A percentile compares a stretch with the other conserved stretches of the same genome.
These are phyloP conservation scores for Millerozyma acaciae DNA, from an alignment of 805 yeast genomes.

Conservation along the genomic window DNA sequence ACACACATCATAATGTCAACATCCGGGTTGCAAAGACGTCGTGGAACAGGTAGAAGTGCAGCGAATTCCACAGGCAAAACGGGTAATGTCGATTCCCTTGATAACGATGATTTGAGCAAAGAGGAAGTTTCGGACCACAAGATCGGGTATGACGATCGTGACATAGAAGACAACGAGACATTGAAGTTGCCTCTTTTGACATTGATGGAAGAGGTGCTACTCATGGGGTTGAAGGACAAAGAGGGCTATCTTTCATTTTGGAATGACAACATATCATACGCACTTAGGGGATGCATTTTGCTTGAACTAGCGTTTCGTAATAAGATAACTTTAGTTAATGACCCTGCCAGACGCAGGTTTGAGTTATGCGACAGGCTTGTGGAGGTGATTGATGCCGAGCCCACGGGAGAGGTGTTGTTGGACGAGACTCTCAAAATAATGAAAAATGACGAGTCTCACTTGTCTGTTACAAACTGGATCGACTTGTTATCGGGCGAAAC, in stretches of 20 bases:
- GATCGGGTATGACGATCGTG: conserved; percentile 80
- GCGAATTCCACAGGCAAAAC: conserved; percentile 15
- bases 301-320: conserved; percentile 91
- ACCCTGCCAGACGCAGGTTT: conserved; percentile 85
- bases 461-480: conserved; percentile 86
- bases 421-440: conserved; percentile 92
- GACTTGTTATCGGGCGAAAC: conserved; percentile 93
- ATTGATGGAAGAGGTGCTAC: conserved; percentile 91
- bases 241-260: conserved; percentile 96
- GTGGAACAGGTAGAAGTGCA: conserved; percentile 46
- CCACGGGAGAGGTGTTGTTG: conserved; percentile 91
- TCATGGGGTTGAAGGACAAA: conserved; percentile 90
- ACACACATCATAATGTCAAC: conserved; percentile 17
- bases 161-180: conserved; percentile 41
- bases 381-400: conserved; percentile 77
- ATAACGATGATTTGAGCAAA: conserved; percentile 22
- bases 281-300: conserved; percentile 88
- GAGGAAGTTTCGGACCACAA: conserved; percentile 44
- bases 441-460: conserved; percentile 74
- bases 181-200: conserved; percentile 69
- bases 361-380: conserved; percentile 83
- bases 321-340: conserved; percentile 83
- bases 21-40: conserved; percentile 73
- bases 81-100: conserved; percentile 19
- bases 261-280: conserved; percentile 97